Base-by-base conservation (phyloP, 1,139 yeast genomes). In the Sugiyamaella japonica region DNA sequence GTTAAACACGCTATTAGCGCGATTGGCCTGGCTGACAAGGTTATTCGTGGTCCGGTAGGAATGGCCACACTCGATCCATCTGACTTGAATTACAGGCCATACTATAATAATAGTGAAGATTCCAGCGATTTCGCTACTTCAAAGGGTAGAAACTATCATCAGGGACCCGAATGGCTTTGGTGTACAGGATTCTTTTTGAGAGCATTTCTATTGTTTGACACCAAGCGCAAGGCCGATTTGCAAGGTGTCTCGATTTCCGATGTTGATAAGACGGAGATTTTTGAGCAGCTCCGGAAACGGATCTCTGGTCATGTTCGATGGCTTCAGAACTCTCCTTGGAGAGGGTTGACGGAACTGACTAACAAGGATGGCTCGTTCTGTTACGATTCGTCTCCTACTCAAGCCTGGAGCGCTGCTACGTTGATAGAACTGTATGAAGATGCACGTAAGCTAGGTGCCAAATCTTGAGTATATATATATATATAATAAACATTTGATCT, bases 141-240 rank as follows among this genome's bases (percentile, higher is more conserved):
- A 5, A 90, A 90, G 72, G 99, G 99, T 16, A 80, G 98, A 65
- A 93, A 93, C 72, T 93, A 93, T 70, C 99, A 93, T 70, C 98
- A 93, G 72, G 99, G 99, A 1, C 99, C 99, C 1, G 99, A 93
- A 69, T 93, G 99, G 99, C 85, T 88, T 20, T 93, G 98, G 97
- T 82, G 85, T 58, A 78, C 79, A 39, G 99, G 99, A 1, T 90
- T 83, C 72, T 91, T 89, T 68, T 73, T 93, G 62, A 79, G 97
- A 59, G 96, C 98, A 0, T 84, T 77, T 67, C 63, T 73, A 42
- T 69, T 73, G 51, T 83, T 86, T 70, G 83, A 83, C 61, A 72
- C 76, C 54, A 62, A 70, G 29, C 73, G 73, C 8, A 70, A 50
- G 10, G 16, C 37, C 50, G 60, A 29, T 49, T 48, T 29, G 43